phyloP scores from a whole-genome alignment of 805 yeast genomes.

The Pichia exigua region DNA sequence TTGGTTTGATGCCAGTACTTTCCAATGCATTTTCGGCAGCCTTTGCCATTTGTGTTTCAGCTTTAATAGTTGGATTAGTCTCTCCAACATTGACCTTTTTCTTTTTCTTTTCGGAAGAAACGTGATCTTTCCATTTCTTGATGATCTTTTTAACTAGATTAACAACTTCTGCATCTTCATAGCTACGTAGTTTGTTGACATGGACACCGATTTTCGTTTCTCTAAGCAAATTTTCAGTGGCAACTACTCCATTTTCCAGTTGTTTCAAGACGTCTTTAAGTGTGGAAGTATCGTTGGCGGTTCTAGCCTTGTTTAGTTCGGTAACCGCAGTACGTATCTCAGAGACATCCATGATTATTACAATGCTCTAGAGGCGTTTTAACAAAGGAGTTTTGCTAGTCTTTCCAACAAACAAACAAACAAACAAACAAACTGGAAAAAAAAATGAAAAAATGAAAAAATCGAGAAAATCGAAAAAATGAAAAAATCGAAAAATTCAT shows the following conservation, averaged over 20 bases:
- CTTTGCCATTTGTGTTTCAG: not conserved
- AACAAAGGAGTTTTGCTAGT: no score
- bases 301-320: slow-evolving; percentile 59
- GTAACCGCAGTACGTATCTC: slow-evolving; percentile 65
- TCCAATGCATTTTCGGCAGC: not conserved
- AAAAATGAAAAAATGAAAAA: no score
- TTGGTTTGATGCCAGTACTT: slow-evolving; percentile 30
- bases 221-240: slow-evolving; percentile 78
- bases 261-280: slow-evolving; percentile 58
- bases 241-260: slow-evolving; percentile 64
- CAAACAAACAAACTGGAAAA: no score
- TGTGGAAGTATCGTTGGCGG: slow-evolving; percentile 44
- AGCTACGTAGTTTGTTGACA: slow-evolving; percentile 78
- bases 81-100: not conserved
- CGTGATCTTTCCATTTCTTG: slow-evolving; percentile 83
- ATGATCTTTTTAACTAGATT: slow-evolving; percentile 75
- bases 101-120: slow-evolving; percentile 51
- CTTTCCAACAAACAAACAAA: no score
- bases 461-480: no score
- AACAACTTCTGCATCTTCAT: slow-evolving; percentile 58
- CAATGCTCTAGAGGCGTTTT: no score
- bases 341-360: slow-evolving; percentile 33
- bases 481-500: no score
- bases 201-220: slow-evolving; percentile 97
- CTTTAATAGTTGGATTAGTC: not conserved